These are phyloP conservation scores for Debaryomyces coudertii DNA, from an alignment of 1,139 yeast genomes.

Conservation along the genomic window DNA sequence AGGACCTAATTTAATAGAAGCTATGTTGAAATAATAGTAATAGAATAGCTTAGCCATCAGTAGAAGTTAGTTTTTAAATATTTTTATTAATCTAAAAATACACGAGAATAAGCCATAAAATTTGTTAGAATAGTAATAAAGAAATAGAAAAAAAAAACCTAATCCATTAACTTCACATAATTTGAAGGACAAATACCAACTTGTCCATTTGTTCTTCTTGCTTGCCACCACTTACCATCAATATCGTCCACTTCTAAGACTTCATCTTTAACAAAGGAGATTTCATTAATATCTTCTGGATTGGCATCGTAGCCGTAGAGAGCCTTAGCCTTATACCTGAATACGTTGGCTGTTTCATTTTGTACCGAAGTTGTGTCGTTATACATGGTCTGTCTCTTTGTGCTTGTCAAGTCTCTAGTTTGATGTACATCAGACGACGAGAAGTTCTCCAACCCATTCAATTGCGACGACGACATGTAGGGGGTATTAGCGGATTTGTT, in stretches of 20 bases:
- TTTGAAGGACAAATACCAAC: conserved; percentile 97
- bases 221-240: conserved; percentile 99
- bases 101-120: conserved; percentile 6
- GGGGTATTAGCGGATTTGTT: conserved; percentile 35
- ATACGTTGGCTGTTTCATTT: conserved; percentile 39
- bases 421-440: conserved; percentile 42
- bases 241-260: conserved; percentile 88
- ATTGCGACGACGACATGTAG: conserved; percentile 58
- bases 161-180: conserved; percentile 73
- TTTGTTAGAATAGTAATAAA: background rate
- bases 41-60: background rate
- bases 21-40: too few species aligned
- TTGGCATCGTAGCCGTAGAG: conserved; percentile 88
- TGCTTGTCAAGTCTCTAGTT: conserved; percentile 38
- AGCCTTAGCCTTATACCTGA: conserved; percentile 86
- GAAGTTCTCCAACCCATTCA: conserved; percentile 62
- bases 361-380: conserved; percentile 23
- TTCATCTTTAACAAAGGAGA: conserved; percentile 89
- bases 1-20: too few species aligned
- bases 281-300: conserved; percentile 91
- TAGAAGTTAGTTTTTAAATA: background rate
- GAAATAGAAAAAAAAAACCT: conserved; percentile 2
- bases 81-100: conserved; percentile 1
- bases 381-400: conserved; percentile 35
- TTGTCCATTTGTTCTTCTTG: conserved; percentile 84